A percentile compares a stretch with the other conserved stretches of the same genome.
Evolutionary conservation across 1,284 basidiomycete species (phyloP).

Genomic region (Austroboletus niveus): DNA sequence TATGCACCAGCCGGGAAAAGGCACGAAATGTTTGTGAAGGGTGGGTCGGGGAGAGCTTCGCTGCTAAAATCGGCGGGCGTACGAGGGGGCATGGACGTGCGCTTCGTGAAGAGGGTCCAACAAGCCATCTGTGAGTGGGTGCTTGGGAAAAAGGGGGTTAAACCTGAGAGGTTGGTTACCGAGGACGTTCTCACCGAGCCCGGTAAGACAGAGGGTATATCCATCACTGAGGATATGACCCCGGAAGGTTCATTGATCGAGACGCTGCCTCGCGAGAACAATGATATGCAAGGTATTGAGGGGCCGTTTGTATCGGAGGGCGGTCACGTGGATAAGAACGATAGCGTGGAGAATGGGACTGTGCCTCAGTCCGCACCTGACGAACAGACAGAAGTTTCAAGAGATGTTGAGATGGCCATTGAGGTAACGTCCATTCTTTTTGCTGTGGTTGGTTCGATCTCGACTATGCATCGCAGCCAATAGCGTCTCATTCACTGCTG

Average conservation of each 20-base stretch:
- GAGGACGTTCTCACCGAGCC: not conserved
- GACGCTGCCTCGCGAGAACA: constrained; percentile 1
- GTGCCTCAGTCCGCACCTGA: not conserved
- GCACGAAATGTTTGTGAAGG: constrained; percentile 56
- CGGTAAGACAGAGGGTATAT: not conserved
- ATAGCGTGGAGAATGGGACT: not conserved
- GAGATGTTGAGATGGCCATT: constrained; percentile 14
- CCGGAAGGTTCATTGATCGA: not conserved
- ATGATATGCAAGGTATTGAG: constrained; percentile 25
- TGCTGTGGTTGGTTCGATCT: not conserved
- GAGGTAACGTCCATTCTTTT: constrained; percentile 18
- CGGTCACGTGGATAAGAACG: not conserved
- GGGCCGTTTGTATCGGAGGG: not conserved
- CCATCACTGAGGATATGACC: not conserved
- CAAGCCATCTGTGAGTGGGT: constrained; percentile 53
- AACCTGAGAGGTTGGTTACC: constrained; percentile 10
- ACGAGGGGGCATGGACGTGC: constrained; percentile 52
- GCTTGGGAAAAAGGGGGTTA: constrained; percentile 40
- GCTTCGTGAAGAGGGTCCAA: constrained; percentile 49
- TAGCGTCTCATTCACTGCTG: not conserved
- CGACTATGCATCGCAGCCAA: constrained; percentile 11
- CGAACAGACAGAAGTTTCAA: constrained; percentile 1
- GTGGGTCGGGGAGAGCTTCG: constrained; percentile 45
- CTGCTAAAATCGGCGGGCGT: constrained; percentile 48
- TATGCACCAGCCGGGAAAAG: constrained; percentile 51